Conservation (phyloP, 495 filamentous ascomycete species). For the Aspergillus bridgeri region DNA sequence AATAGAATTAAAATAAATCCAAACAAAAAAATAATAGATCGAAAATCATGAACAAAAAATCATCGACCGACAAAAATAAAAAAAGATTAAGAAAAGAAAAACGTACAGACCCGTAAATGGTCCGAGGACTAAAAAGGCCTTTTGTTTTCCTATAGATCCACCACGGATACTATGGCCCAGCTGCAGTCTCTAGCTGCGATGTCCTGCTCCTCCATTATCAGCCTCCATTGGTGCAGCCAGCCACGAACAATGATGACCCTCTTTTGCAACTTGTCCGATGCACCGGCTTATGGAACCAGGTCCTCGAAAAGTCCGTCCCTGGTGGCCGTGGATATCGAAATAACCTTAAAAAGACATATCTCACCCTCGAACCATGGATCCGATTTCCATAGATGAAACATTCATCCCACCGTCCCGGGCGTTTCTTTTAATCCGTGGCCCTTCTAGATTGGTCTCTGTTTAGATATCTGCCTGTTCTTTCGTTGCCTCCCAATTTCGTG, state of each 20-base stretch:
- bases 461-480: constrained; percentile 13
- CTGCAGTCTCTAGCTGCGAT: constrained; percentile 28
- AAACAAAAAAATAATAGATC: neutral
- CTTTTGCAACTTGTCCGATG: constrained; percentile 9
- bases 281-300: neutral
- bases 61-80: no score
- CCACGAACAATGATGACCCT: constrained; percentile 32
- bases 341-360: constrained; percentile 25
- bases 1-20: constrained; percentile 5
- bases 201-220: constrained; percentile 21
- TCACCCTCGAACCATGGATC: constrained; percentile 19
- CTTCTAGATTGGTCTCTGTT: neutral
- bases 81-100: neutral
- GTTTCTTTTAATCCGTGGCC: neutral
- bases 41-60: no score
- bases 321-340: constrained; percentile 11
- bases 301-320: neutral
- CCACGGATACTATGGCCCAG: constrained; percentile 27
- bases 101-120: neutral
- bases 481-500: constrained; percentile 7
- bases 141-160: constrained; percentile 22
- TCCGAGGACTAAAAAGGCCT: neutral
- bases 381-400: constrained; percentile 13
- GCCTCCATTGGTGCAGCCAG: constrained; percentile 31
- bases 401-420: neutral